Conservation (phyloP, 129 eudicot genomes). For the Logfia minima region DNA sequence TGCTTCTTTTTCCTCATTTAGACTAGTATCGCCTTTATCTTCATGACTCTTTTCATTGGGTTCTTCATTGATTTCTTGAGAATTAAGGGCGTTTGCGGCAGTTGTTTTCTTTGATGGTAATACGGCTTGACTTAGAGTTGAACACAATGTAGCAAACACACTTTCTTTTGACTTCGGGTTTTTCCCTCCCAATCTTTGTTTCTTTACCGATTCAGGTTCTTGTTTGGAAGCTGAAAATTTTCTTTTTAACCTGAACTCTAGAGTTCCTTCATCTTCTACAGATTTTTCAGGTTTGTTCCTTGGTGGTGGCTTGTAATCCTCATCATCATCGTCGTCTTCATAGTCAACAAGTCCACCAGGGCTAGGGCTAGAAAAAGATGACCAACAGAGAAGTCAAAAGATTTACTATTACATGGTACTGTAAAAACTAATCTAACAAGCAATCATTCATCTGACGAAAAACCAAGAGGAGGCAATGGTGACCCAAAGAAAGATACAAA, state of each 20-base stretch:
- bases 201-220: constrained; percentile 51
- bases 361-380: constrained; percentile 37
- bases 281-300: constrained; percentile 48
- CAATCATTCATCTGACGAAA: background rate
- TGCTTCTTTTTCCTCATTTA: constrained; percentile 26
- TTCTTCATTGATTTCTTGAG: constrained; percentile 14
- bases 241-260: constrained; percentile 60
- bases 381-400: background rate
- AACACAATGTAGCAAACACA: constrained; percentile 66
- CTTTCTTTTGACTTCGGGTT: constrained; percentile 59
- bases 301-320: constrained; percentile 86
- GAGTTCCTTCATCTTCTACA: constrained; percentile 61
- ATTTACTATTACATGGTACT: background rate
- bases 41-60: constrained; percentile 22
- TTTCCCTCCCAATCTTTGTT: constrained; percentile 44
- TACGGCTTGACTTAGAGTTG: constrained; percentile 66
- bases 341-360: constrained; percentile 80
- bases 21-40: constrained; percentile 19
- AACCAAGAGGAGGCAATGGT: background rate
- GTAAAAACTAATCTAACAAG: background rate
- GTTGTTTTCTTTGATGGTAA: constrained; percentile 56
- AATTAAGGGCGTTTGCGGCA: constrained; percentile 16
- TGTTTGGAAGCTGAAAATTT: constrained; percentile 50
- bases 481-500: background rate
- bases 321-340: constrained; percentile 88